phyloP scores from a whole-genome alignment of 176 grass and related monocot species.

The Metroxylon sagu region DNA sequence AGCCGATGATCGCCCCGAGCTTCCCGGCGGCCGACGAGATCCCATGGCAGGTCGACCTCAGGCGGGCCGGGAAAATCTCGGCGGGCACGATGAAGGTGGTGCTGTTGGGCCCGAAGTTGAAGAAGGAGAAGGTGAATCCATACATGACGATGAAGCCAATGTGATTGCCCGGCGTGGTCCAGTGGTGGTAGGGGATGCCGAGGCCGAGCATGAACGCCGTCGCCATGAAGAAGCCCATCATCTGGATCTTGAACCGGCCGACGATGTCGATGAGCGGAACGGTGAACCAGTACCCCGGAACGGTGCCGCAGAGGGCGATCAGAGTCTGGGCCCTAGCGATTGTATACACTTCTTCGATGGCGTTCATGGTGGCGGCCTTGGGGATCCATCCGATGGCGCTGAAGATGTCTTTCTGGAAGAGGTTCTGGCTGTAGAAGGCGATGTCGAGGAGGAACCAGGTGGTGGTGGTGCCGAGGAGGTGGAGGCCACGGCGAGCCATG shows the following conservation, averaged over 20 bases:
- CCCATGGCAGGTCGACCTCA: constrained; percentile 69
- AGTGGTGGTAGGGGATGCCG: constrained; percentile 59
- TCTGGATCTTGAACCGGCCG: constrained; percentile 52
- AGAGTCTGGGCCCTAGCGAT: constrained; percentile 62
- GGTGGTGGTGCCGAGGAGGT: constrained; percentile 40
- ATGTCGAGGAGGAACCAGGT: constrained; percentile 69
- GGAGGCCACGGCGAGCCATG: constrained; percentile 32
- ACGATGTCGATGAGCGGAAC: constrained; percentile 62
- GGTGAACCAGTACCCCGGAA: constrained; percentile 83
- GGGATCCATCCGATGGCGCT: constrained; percentile 67
- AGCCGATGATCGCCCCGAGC: constrained; percentile 53
- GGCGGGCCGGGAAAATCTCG: constrained; percentile 76
- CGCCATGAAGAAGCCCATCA: constrained; percentile 48
- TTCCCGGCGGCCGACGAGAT: constrained; percentile 66
- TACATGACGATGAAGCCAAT: constrained; percentile 67
- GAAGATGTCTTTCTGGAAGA: constrained; percentile 80
- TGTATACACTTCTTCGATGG: constrained; percentile 51
- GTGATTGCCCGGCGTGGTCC: constrained; percentile 42
- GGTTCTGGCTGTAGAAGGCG: constrained; percentile 83
- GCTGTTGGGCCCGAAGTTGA: constrained; percentile 48
- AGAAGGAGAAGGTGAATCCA: constrained; percentile 51
- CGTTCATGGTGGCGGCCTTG: constrained; percentile 45
- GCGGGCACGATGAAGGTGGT: constrained; percentile 89
- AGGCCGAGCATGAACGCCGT: constrained; percentile 66
- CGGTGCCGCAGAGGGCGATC: constrained; percentile 74